Evolutionary conservation across 176 grass and related monocot genomes (phyloP), one percentile per base, ranked within the genome.

Genomic region (Aechmea fasciata): DNA sequence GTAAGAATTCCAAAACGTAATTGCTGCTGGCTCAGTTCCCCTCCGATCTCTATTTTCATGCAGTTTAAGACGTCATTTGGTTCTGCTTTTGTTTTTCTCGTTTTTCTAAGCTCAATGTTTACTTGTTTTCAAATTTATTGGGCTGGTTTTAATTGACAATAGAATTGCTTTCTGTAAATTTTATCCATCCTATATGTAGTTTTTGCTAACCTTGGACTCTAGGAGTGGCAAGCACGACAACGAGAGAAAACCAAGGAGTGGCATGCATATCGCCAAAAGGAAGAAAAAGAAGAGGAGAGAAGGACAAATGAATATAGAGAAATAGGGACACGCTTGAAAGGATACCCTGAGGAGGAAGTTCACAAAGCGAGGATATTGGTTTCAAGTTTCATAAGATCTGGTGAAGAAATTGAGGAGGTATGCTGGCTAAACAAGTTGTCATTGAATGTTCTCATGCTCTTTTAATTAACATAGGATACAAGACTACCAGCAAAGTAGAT

Each of bases 291-390:
- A 66, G 92, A 96, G 80, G 79, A 89, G 61, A 81, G 48, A 76
- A 87, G 68, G 69, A 87, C 55, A 66, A 83, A 85, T 59, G 88
- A 90, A 52, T 96, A 96, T 74, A 69, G 79, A 62, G 92, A 92
- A 57, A 92, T 96, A 66, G 92, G 92, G 50, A 92, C 89, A 86
- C 81, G 88, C 47, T 70, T 96, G 71, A 96, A 96, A 79, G 83
- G 74, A 67, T 96, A 92, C 67, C 92, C 88, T 81, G 80, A 89
- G 70, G 92, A 96, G 85, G 88, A 96, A 75, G 85, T 96, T 71
- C 10, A 83, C 33, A 89, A 89, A 89, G 83, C 88, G 63, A 87
- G 88, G 57, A 78, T 92, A 62, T 73, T 96, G 79, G 88, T 96
- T 86, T 96, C 92, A 78, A 88, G 75, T 79, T 96, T 96, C 50